Base-by-base conservation (phyloP, 129 eudicot genomes). In the Flaveria sonorensis region DNA sequence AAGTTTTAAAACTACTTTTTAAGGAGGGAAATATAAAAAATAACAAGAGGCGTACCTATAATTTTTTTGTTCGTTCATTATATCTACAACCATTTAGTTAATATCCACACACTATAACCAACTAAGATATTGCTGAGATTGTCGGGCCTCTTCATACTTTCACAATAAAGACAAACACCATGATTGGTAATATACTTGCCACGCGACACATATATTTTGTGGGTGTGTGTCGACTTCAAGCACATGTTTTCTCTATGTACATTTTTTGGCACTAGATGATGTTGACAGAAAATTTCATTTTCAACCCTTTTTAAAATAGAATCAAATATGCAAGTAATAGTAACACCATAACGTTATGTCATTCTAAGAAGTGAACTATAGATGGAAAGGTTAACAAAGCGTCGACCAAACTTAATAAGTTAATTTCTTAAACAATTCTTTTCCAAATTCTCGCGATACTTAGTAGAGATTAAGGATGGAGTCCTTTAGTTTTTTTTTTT, bases 121-220 rank as follows among this genome's bases (percentile, higher is more conserved):
- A 1, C 6, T 14, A 51, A 0, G 3, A 51, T 3, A 47, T 47
- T 47, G 4, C 6, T 1, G 4, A 1, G 15, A 10, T 47, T 12
- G 52, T 47, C 13, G 8, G 57, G 2, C 57, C 20, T 51, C 1
- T 16, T n/a, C 20, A n/a, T 15, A 51, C 20, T 55, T 5, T 15
- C 18, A 53, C 8, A 24, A 60, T 24, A 23, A 23, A 60, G 24
- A 28, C 8, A 65, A n/a, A 23, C 45, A 63, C n/a, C 40, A 56
- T 26, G 81, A 68, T 68, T 77, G 75, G 69, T 4, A 39, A 68
- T 40, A 15, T 26, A 3, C 21, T 68, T 77, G 81, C 75, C 81
- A 77, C 75, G 69, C 55, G 4, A 45, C 45, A 42, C 24, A 39
- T 16, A 28, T 43, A 14, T 40, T 51, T 36, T 51, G 66, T 53